phyloP scores from a whole-genome alignment of 495 filamentous ascomycete species.

The Talaromyces liani region DNA sequence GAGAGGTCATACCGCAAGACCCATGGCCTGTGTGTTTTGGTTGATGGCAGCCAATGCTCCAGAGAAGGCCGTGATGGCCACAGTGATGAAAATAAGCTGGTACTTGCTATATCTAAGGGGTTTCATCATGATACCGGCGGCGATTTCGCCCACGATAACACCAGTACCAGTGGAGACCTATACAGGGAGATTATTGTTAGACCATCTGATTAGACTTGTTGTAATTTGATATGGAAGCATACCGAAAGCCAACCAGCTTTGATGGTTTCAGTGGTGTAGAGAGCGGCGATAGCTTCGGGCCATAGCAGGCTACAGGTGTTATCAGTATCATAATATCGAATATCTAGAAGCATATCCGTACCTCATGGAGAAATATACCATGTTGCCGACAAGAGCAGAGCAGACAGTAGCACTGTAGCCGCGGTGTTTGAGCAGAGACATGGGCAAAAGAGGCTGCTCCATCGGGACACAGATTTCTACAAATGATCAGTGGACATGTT shows the following conservation, averaged over 20 bases:
- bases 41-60: slow-evolving; percentile 21
- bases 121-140: slow-evolving; percentile 24
- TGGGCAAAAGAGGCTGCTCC: slow-evolving; percentile 32
- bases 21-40: slow-evolving; percentile 18
- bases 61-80: slow-evolving; percentile 18
- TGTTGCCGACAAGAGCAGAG: slow-evolving; percentile 25
- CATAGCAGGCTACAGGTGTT: slow-evolving; percentile 20
- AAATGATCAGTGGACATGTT: slow-evolving; percentile 12
- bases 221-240: not conserved
- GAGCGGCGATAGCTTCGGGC: slow-evolving; percentile 21
- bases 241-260: slow-evolving; percentile 28
- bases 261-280: slow-evolving; percentile 24
- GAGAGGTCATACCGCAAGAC: slow-evolving; percentile 17
- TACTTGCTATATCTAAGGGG: slow-evolving; percentile 19
- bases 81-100: slow-evolving; percentile 17
- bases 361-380: slow-evolving; percentile 29
- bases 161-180: slow-evolving; percentile 20
- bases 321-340: not conserved
- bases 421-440: slow-evolving; percentile 36
- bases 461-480: slow-evolving; percentile 19
- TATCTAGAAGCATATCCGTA: slow-evolving; percentile 8
- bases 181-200: slow-evolving; percentile 2
- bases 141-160: slow-evolving; percentile 19
- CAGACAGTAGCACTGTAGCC: slow-evolving; percentile 34
- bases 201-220: not conserved